Evolutionary conservation across 306 rosid genomes (phyloP).

Genomic region (Abrus pulchellus): DNA sequence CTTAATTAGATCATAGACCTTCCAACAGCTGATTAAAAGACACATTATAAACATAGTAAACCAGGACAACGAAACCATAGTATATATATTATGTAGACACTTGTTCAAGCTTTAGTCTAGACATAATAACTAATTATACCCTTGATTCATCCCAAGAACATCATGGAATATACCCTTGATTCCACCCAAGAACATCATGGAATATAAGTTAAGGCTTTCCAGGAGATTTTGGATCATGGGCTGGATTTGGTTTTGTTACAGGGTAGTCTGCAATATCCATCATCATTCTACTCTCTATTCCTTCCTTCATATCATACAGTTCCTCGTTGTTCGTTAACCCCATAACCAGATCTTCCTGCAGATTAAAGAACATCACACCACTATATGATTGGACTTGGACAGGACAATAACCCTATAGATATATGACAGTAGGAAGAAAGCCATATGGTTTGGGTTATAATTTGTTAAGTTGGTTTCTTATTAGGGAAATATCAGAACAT

Average conservation of each 20-base stretch:
- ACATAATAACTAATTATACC: neutral
- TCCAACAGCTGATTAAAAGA: too few relatives aligned
- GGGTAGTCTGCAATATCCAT: slow-evolving; percentile 47
- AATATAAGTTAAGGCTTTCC: slow-evolving; percentile 41
- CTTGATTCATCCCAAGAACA: too few relatives aligned
- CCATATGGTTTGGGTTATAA: neutral
- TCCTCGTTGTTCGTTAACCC: slow-evolving; percentile 12
- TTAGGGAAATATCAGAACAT: neutral
- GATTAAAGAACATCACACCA: neutral
- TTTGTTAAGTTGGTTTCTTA: neutral
- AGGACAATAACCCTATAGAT: neutral
- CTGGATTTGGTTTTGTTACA: slow-evolving; percentile 48
- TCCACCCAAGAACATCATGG: neutral
- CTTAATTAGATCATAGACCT: neutral
- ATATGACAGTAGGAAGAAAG: neutral
- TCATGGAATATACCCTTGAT: too few relatives aligned
- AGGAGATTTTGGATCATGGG: slow-evolving; percentile 54
- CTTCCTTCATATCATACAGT: slow-evolving; percentile 29
- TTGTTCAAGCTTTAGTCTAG: neutral
- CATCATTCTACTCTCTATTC: slow-evolving; percentile 46
- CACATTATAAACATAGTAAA: slow-evolving; percentile 13
- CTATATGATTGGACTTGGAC: neutral
- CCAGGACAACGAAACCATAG: slow-evolving; percentile 34
- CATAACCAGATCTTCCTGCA: slow-evolving; percentile 42
- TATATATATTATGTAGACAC: neutral